Percentiles rank a stretch among this genome's conserved stretches.
Conservation (phyloP, 2,329 filamentous ascomycete genomes). For the Fusarium torulosum region DNA sequence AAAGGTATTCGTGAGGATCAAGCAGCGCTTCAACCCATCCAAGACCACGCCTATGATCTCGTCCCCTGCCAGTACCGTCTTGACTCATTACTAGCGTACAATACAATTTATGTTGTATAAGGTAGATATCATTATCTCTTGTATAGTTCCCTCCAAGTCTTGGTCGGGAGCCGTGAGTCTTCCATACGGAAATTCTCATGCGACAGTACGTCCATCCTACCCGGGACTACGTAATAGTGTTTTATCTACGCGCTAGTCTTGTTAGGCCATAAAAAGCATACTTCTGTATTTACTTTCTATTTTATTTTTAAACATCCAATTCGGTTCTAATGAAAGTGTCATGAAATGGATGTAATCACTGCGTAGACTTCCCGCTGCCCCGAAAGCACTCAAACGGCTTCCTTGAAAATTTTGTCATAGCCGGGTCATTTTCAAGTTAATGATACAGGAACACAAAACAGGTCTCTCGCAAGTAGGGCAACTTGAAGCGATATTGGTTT, state of each 20-base stretch:
- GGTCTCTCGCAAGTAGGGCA: neutral
- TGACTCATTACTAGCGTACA: neutral
- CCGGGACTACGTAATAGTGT: too few relatives aligned
- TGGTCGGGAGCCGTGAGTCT: neutral
- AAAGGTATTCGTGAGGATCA: neutral
- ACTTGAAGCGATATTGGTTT: neutral
- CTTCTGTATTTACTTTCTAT: too few relatives aligned
- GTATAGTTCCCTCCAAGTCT: neutral
- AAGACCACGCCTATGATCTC: neutral
- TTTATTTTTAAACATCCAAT: too few relatives aligned
- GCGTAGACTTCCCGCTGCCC: neutral
- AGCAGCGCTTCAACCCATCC: neutral
- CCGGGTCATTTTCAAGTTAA: neutral
- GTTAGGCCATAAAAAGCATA: neutral
- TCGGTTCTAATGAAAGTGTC: too few relatives aligned
- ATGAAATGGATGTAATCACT: neutral
- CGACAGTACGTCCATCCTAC: neutral
- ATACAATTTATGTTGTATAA: neutral
- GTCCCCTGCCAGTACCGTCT: neutral
- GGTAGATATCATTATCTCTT: neutral
- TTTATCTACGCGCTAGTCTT: neutral
- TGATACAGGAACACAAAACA: neutral
- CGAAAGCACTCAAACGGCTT: neutral
- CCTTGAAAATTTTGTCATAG: neutral
- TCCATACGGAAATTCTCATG: neutral